Evolutionary conservation across 495 filamentous ascomycete genomes (phyloP).

Genomic region (Sporormia fimetaria): DNA sequence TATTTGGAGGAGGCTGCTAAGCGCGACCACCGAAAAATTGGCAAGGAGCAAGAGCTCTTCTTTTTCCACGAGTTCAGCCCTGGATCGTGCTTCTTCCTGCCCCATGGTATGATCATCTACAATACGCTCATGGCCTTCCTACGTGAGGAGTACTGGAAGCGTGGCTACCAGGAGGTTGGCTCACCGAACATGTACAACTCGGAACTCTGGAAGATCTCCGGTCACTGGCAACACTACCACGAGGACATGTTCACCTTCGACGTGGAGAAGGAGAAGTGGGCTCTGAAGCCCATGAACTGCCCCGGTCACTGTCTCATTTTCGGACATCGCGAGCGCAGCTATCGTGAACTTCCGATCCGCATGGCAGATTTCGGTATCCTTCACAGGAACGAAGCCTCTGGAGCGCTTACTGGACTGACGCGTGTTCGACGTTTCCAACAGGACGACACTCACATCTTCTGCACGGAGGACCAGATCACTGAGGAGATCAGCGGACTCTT

Average conservation of each 20-base stretch:
- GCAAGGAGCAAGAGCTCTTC: constrained; percentile 89
- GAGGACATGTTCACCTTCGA: constrained; percentile 95
- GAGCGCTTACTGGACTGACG: constrained; percentile 80
- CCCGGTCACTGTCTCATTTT: constrained; percentile 78
- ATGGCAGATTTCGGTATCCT: constrained; percentile 93
- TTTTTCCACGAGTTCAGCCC: constrained; percentile 90
- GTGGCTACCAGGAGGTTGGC: constrained; percentile 88
- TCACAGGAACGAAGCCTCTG: constrained; percentile 89
- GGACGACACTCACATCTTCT: constrained; percentile 93
- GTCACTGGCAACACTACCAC: constrained; percentile 90
- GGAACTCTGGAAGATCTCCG: constrained; percentile 82
- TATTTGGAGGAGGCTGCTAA: constrained; percentile 94
- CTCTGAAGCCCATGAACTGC: constrained; percentile 97
- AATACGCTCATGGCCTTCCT: constrained; percentile 75
- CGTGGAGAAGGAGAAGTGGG: constrained; percentile 77
- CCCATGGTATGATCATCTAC: constrained; percentile 82
- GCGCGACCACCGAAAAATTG: constrained; percentile 83
- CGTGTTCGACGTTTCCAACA: constrained; percentile 88
- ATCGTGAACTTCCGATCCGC: constrained; percentile 78
- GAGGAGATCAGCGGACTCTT: constrained; percentile 79
- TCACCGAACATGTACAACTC: constrained; percentile 94
- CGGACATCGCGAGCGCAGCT: constrained; percentile 63
- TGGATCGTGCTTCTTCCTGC: constrained; percentile 88
- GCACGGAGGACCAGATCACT: constrained; percentile 63
- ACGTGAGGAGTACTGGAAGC: constrained; percentile 78